These are phyloP conservation scores for Candida coleopterorum DNA, from an alignment of 805 yeast genomes.

Conservation along the genomic window DNA sequence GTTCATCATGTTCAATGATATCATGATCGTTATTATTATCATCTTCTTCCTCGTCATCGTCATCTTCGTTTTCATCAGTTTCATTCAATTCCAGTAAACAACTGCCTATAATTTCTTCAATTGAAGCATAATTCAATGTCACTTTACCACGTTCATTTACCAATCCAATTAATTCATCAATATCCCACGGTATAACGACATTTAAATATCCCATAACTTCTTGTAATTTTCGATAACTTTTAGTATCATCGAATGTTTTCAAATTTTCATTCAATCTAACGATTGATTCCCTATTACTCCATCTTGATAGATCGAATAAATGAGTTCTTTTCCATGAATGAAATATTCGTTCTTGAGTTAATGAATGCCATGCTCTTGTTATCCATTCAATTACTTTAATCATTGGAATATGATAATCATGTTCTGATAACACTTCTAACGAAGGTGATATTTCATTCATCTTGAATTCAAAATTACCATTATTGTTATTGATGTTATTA, in stretches of 20 bases:
- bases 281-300: slow-evolving; percentile 19
- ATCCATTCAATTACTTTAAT: slow-evolving; percentile 56
- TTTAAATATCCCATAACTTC: slow-evolving; percentile 43
- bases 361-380: slow-evolving; percentile 50
- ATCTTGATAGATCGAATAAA: slow-evolving; percentile 23
- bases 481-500: too few relatives aligned
- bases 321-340: slow-evolving; percentile 33
- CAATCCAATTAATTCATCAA: slow-evolving; percentile 49
- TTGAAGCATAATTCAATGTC: slow-evolving; percentile 47
- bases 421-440: slow-evolving; percentile 31
- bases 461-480: not conserved
- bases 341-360: slow-evolving; percentile 27
- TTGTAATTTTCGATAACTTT: slow-evolving; percentile 38
- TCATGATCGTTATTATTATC: slow-evolving; percentile 1
- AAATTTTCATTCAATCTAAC: slow-evolving; percentile 10
- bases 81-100: slow-evolving; percentile 44
- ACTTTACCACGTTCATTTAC: slow-evolving; percentile 40
- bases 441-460: slow-evolving; percentile 1
- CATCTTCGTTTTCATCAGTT: slow-evolving; percentile 1
- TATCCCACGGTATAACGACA: slow-evolving; percentile 55
- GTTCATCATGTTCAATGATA: not conserved
- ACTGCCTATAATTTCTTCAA: slow-evolving; percentile 57
- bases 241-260: slow-evolving; percentile 14
- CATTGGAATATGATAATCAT: slow-evolving; percentile 45
- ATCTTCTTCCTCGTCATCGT: slow-evolving; percentile 3